Percentiles rank a stretch among this genome's conserved stretches.
Evolutionary conservation across 306 rosid genomes (phyloP).

Genomic region (Gastrolobium bilobum): DNA sequence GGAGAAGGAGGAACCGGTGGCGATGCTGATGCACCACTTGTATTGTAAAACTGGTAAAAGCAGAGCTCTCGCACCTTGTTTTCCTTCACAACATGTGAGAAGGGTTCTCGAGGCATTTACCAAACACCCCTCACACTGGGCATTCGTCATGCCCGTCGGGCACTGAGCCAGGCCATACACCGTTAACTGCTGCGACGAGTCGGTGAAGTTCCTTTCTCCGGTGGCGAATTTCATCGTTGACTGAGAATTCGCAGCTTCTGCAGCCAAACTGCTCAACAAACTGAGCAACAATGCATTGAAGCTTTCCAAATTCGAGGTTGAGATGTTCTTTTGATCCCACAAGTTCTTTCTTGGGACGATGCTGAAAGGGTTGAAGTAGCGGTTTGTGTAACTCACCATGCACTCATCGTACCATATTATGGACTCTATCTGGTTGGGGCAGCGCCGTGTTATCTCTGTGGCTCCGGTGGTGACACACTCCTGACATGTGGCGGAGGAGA

Average conservation of each 20-base stretch:
- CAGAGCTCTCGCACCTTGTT: conserved; percentile 40
- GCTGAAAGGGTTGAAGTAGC: neutral
- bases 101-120: conserved; percentile 11
- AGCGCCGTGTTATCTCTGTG: neutral
- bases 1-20: neutral
- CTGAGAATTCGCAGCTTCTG: conserved; percentile 23
- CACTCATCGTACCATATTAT: conserved; percentile 54
- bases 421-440: conserved; percentile 50
- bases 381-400: conserved; percentile 51
- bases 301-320: neutral
- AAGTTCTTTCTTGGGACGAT: neutral
- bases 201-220: neutral
- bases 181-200: neutral
- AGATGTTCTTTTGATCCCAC: neutral
- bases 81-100: conserved; percentile 41
- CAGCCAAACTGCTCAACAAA: conserved; percentile 16
- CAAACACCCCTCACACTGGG: conserved; percentile 24
- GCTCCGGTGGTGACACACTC: conserved; percentile 25
- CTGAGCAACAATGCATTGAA: conserved; percentile 37
- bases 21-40: neutral
- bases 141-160: neutral
- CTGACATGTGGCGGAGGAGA: conserved; percentile 21
- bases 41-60: conserved; percentile 44
- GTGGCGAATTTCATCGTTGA: conserved; percentile 37
- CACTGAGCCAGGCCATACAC: conserved; percentile 52